These are phyloP conservation scores for Pseudogymnoascus sp. DNA, from an alignment of 2,329 filamentous ascomycete species.

Conservation along the genomic window DNA sequence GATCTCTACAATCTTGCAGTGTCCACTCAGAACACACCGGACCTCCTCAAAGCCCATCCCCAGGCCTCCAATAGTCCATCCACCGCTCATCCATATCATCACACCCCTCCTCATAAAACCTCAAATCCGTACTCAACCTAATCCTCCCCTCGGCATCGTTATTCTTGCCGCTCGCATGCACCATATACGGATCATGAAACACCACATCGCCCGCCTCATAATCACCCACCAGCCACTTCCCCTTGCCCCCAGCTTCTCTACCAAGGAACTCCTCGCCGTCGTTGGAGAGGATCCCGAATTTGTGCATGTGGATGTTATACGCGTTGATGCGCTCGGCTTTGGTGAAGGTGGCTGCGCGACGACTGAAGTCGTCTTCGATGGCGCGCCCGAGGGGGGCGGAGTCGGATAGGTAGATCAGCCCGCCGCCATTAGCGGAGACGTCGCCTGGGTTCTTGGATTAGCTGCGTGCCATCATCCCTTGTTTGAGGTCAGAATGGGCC, in stretches of 20 bases:
- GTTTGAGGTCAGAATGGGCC: background rate
- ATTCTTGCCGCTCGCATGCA: conserved; percentile 34
- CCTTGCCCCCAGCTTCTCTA: conserved; percentile 18
- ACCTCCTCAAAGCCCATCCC: background rate
- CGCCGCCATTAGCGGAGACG: conserved; percentile 30
- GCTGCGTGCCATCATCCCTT: background rate
- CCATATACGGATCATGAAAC: conserved; percentile 38
- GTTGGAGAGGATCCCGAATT: background rate
- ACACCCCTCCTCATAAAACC: conserved; percentile 34
- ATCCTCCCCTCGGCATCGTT: conserved; percentile 34
- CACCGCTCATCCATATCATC: conserved; percentile 26
- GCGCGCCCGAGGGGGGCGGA: conserved; percentile 29
- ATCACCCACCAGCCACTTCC: conserved; percentile 29
- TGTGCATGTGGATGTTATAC: background rate
- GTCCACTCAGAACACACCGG: background rate
- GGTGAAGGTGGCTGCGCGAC: background rate
- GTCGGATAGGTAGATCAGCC: conserved; percentile 36
- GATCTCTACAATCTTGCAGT: background rate
- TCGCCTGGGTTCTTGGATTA: conserved; percentile 28
- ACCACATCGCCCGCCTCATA: conserved; percentile 36
- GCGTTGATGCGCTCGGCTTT: background rate
- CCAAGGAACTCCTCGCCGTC: conserved; percentile 18
- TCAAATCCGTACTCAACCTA: conserved; percentile 35
- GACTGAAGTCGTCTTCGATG: conserved; percentile 34
- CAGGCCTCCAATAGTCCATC: conserved; percentile 32